Evolutionary conservation across 2,329 filamentous ascomycete genomes (phyloP).

Genomic region (Colletotrichum truncatum): DNA sequence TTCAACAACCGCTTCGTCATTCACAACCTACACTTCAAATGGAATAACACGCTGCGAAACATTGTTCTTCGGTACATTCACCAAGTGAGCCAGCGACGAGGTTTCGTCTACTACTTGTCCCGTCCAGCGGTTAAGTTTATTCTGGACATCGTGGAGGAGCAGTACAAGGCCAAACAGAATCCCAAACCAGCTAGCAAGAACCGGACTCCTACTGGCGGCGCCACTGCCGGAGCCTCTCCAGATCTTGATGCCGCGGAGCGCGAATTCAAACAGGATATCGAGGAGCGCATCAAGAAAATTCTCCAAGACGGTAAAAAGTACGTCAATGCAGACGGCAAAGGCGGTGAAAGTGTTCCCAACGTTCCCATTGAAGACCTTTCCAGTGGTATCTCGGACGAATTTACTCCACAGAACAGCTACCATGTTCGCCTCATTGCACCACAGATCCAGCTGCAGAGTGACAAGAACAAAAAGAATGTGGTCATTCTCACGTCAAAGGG

Average conservation of each 20-base stretch:
- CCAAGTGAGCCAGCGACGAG: constrained; percentile 93
- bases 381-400: constrained; percentile 85
- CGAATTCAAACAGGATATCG: constrained; percentile 72
- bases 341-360: constrained; percentile 39
- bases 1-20: constrained; percentile 99
- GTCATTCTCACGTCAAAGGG: constrained; percentile 96
- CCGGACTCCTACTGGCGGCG: constrained; percentile 34
- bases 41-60: constrained; percentile 96
- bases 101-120: constrained; percentile 98
- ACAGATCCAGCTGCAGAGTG: constrained; percentile 97
- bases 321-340: constrained; percentile 73
- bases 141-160: constrained; percentile 95
- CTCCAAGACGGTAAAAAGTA: constrained; percentile 86
- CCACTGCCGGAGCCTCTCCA: constrained; percentile 37
- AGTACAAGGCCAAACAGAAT: constrained; percentile 73
- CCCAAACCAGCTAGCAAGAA: constrained; percentile 37
- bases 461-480: constrained; percentile 97
- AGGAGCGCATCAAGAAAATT: constrained; percentile 87
- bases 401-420: constrained; percentile 91
- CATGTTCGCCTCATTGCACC: constrained; percentile 95
- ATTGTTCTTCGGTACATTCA: constrained; percentile 98
- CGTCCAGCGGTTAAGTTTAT: constrained; percentile 97
- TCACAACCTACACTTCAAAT: constrained; percentile 97
- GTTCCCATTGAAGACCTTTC: constrained; percentile 69
- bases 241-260: constrained; percentile 58